A percentile compares a stretch with the other conserved stretches of the same genome.
phyloP scores from a whole-genome alignment of 2,329 filamentous ascomycete genomes.

The Diaporthe amygdali region DNA sequence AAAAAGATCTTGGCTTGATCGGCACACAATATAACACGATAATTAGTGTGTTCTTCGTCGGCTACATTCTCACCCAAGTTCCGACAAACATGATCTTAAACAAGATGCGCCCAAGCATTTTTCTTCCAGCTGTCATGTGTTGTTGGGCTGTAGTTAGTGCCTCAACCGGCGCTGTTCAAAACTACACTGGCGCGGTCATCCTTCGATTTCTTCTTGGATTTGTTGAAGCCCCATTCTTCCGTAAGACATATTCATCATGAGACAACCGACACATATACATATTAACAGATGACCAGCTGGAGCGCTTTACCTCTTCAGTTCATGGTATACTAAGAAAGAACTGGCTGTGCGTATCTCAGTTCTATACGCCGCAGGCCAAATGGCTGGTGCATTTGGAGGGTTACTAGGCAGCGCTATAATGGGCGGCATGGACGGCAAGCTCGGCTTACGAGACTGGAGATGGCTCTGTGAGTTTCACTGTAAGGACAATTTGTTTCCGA shows the following conservation, averaged over 20 bases:
- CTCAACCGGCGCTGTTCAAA: conserved; percentile 22
- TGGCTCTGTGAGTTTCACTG: neutral
- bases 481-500: neutral
- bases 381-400: conserved; percentile 23
- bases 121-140: conserved; percentile 34
- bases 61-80: conserved; percentile 42
- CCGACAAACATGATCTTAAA: conserved; percentile 52
- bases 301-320: conserved; percentile 16
- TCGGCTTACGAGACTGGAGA: conserved; percentile 4
- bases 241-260: neutral
- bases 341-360: conserved; percentile 17
- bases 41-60: conserved; percentile 40
- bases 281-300: neutral
- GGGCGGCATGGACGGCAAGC: conserved; percentile 18
- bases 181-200: conserved; percentile 15
- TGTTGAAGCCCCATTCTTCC: conserved; percentile 15
- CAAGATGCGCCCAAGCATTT: conserved; percentile 48
- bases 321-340: conserved; percentile 23
- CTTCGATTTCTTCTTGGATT: conserved; percentile 22
- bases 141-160: conserved; percentile 34
- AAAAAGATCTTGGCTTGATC: conserved; percentile 45
- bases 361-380: conserved; percentile 10
- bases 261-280: neutral
- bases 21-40: conserved; percentile 44
- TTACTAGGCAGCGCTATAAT: conserved; percentile 18